Base-by-base conservation (phyloP, 768 basidiomycete genomes). In the Leccinum sublutescens region DNA sequence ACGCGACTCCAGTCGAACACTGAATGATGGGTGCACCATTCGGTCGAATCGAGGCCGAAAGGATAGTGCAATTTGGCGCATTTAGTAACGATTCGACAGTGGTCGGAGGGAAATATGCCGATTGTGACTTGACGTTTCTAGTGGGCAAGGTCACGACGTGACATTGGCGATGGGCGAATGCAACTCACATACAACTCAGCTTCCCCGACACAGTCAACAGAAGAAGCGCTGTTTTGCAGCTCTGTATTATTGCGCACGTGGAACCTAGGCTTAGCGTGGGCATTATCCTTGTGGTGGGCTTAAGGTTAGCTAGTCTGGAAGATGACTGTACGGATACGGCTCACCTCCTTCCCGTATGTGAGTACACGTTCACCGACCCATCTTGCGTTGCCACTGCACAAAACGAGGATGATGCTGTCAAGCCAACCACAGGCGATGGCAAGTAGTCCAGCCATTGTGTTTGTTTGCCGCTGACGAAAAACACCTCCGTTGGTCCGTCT, bases 391-490 rank as follows among this genome's bases (percentile, higher is more conserved):
- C 90, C 4, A 84, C 90, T 7, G 91, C 95, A 64, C 87, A 87
- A 68, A 91, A 93, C 2, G 66, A 68, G 12, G 71, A 68, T 0
- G 92, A 88, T 1, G 86, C 86, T 5, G 85, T 85, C 51, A 91
- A 67, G 1, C 79, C 76, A 15, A 95, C 70, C n/a, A 84, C 85
- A 25, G 89, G 86, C 2, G 82, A 84, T 1, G 90, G 85, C 8
- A 96, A 67, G 74, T 91, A 98, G 73, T 98, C 95, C 48, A 95
- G 73, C 94, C 95, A 98, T 55, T 89, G 85, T 11, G 85, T 88
- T 59, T 87, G 83, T 75, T 85, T 86, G 34, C 82, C 80, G 66
- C 77, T 82, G 55, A 83, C 75, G 59, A 85, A 85, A 6, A 82
- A 75, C 15, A 98, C 80, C 66, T 94, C 93, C 17, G 83, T 81